These are phyloP conservation scores for Fragaria nilgerrensis DNA, from an alignment of 306 rosid genomes.

Conservation along the genomic window DNA sequence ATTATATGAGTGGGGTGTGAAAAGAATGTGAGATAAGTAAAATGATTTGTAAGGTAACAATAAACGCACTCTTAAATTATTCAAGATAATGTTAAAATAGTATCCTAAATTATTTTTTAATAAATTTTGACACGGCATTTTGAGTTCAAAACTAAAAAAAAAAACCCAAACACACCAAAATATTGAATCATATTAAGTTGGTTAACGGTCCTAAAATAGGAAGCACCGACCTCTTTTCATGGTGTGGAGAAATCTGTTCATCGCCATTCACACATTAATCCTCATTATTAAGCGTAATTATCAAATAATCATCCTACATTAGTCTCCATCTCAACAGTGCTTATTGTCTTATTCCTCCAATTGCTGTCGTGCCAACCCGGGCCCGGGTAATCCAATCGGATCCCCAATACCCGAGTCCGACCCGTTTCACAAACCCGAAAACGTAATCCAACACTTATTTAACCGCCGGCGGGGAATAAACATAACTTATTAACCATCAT, in stretches of 20 bases:
- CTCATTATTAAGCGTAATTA: neutral
- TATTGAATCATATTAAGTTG: too few relatives aligned
- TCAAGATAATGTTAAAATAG: too few relatives aligned
- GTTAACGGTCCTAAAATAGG: too few relatives aligned
- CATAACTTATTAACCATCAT: neutral
- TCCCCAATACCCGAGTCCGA: neutral
- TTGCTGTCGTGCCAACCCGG: neutral
- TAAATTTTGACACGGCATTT: too few relatives aligned
- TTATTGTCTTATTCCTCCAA: neutral
- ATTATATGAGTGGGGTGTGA: too few relatives aligned
- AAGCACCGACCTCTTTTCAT: neutral
- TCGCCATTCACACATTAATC: neutral
- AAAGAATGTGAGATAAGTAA: too few relatives aligned
- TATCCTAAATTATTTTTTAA: too few relatives aligned
- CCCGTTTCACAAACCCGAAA: neutral
- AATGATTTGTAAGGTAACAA: too few relatives aligned
- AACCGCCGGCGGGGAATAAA: constrained; percentile 7
- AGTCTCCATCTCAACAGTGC: too few relatives aligned
- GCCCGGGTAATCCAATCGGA: neutral
- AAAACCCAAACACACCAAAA: too few relatives aligned
- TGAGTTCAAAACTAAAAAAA: too few relatives aligned
- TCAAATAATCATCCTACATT: neutral
- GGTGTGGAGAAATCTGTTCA: neutral
- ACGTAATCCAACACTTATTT: neutral
- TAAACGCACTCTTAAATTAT: too few relatives aligned